Base-by-base conservation (phyloP, 768 basidiomycete species). In the Clavaria fumosa region DNA sequence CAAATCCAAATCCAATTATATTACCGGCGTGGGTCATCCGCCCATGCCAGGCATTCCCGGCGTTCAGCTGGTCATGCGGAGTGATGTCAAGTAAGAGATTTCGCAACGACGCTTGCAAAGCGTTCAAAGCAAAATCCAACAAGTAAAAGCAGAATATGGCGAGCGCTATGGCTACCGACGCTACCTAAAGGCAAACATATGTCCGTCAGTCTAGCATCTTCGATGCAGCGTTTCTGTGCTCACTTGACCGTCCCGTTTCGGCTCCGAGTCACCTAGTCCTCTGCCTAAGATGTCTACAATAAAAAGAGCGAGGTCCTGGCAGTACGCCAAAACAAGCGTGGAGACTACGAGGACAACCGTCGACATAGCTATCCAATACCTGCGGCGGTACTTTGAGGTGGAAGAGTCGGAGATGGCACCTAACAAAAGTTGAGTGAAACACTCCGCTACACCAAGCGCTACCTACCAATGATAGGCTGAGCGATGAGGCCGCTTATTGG, bases 21-120 rank as follows among this genome's bases (percentile, higher is more conserved):
- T 95, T 97, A 15, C 90, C 95, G n/a, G 89, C 76, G 52, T 97
- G 89, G 31, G 76, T 80, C 83, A 96, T 95, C 43, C 88, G 68
- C 32, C 91, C 83, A 44, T 96, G 90, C 90, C 93, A 99, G 23
- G 95, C 95, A 59, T 97, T 99, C 3, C 81, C 89, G n/a, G 76
- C 69, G 39, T 79, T 89, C 9, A 96, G 71, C 54, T 96, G 93
- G 43, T 78, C 72, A 10, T 84, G 72, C 4, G 95, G 91, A 0
- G 86, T 74, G 35, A 93, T 61, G 53, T 99, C 95, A 41, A 99
- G 67, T 9, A 96, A 66, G n/a, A 99, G 72, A 56, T 95, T 95
- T 35, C 90, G 67, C 23, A 96, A 63, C 7, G 89, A 93, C 2
- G 85, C 86, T 66, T 93, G 88, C 32, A 93, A 58, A 3, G 86